Evolutionary conservation across 306 rosid species (phyloP), one percentile per base, ranked within the genome.

Genomic region (Cotoneaster glaucophyllus): DNA sequence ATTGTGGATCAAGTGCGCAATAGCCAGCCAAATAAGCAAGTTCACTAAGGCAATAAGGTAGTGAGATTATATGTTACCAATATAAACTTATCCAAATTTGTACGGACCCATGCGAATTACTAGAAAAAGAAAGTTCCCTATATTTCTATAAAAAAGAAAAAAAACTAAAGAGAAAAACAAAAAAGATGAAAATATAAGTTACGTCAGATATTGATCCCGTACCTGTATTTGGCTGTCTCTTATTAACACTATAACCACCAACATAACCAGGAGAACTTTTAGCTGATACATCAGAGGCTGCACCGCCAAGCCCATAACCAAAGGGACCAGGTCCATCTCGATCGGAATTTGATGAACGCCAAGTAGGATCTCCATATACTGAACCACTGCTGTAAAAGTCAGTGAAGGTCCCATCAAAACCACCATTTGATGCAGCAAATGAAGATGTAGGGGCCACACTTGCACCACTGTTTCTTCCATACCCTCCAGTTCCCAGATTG

Each of bases 141-240:
- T 18, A 11, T 26, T 41, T 73, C 26, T 10, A 34, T 4, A 24
- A 13, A 3, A 31, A 61, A 25, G 8, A 22, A 64, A 29, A 8
- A 3, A 31, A 31, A 29, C 14, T 22, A 12, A 21, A 3, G 34
- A 71, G 10, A 6, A 31, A 11, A 48, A 71, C 11, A 34, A 62
- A 31, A 44, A 8, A 58, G 8, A 39, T 17, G 2, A 31, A 24
- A 58, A 73, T 6, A 43, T 1, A 61, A 61, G 13, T 19, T 43
- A 37, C 44, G 13, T 62, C 26, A 28, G 53, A 41, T 19, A 61
- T 28, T 17, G 29, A 73, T 32, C 61, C 8, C 58, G 28, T 84
- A 93, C 98, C 98, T 85, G 92, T 81, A 81, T 87, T 87, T 74
- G 98, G 61, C 75, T 93, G 93, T 84, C 93, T 82, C 80, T 79